Evolutionary conservation across 73 alveolate species (phyloP), one percentile per base, ranked within the genome.

Genomic region (Paramecium pentaurelia): DNA sequence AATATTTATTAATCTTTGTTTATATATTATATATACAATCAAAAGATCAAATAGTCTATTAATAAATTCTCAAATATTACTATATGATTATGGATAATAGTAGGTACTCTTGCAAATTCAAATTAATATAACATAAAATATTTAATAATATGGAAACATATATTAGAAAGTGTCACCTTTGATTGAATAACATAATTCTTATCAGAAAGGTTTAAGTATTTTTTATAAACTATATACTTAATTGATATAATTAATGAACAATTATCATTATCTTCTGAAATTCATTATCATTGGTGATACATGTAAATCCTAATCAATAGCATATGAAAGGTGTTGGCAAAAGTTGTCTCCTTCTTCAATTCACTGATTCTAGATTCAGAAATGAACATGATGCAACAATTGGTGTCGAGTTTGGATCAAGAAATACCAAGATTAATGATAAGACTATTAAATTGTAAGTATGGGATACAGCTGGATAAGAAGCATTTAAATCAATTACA

Each of bases 361-460:
- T 91, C 86, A 94, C 98, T 49, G 95, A 95, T 60, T 71, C 83
- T 44, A 85, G 86, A 86, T 95, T 95, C 92, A 59, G 71, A 28
- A 68, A 93, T 58, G 71, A 86, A 49, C 93, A 95, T 83, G 95
- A 95, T 68, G 87, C 93, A 9, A 95, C 97, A 16, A 93, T 95
- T 11, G 95, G 95, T 3, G 95, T 94, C 18, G 97, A 93, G 71
- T 95, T 95, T 49, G 97, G 97, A 16, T 77, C 93, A 22, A 95
- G 94, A 73, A 9, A 73, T 8, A 73, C 47, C 14, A 32, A 32
- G 40, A 37, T 73, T 12, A 38, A 38, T 16, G 64, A 73, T 16
- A 32, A 73, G 22, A 40, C n/a, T n/a, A 73, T 73, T 14, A 36
- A 73, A 28, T 36, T 73, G 20, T 38, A 73, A 4, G 32, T 73